Conservation (phyloP, 2,329 filamentous ascomycete species). For the Penicillium psychrosexuale region DNA sequence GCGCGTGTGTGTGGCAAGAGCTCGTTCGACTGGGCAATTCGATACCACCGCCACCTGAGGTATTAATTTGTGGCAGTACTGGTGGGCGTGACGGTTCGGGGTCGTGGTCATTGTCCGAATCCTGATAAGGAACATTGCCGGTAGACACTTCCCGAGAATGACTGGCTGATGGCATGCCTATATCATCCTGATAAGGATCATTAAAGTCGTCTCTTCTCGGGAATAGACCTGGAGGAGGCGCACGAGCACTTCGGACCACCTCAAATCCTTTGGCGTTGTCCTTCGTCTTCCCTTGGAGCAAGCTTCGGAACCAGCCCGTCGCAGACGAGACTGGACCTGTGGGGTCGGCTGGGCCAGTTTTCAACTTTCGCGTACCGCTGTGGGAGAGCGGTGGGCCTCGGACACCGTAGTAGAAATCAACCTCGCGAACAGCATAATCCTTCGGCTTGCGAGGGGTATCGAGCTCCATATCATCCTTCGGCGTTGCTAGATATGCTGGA, state of each 20-base stretch:
- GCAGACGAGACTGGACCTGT: slow-evolving; percentile 87
- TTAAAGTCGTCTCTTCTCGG: slow-evolving; percentile 57
- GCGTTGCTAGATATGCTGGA: slow-evolving; percentile 53
- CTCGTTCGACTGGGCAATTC: slow-evolving; percentile 62
- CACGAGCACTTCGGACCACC: slow-evolving; percentile 84
- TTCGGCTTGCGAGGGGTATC: slow-evolving; percentile 53
- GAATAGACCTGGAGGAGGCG: slow-evolving; percentile 70
- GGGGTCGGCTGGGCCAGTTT: slow-evolving; percentile 91
- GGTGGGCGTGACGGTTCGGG: slow-evolving; percentile 34
- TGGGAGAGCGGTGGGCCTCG: slow-evolving; percentile 84
- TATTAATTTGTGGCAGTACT: slow-evolving; percentile 59
- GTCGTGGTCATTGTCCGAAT: slow-evolving; percentile 26
- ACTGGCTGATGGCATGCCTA: slow-evolving; percentile 27
- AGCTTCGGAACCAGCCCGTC: slow-evolving; percentile 77
- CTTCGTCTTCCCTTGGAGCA: slow-evolving; percentile 82
- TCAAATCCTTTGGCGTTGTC: slow-evolving; percentile 97
- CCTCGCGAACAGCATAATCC: slow-evolving; percentile 90
- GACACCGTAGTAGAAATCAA: slow-evolving; percentile 95
- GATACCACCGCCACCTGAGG: slow-evolving; percentile 52
- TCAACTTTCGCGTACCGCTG: slow-evolving; percentile 75
- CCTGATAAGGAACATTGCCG: slow-evolving; percentile 24
- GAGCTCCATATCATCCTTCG: slow-evolving; percentile 55
- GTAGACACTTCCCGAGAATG: slow-evolving; percentile 29
- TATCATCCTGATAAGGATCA: slow-evolving; percentile 61
- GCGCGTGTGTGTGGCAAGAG: slow-evolving; percentile 55